Percentiles rank a stretch among this genome's conserved stretches.
These are phyloP conservation scores for Corylus avellana DNA, from an alignment of 306 rosid genomes.

Conservation along the genomic window DNA sequence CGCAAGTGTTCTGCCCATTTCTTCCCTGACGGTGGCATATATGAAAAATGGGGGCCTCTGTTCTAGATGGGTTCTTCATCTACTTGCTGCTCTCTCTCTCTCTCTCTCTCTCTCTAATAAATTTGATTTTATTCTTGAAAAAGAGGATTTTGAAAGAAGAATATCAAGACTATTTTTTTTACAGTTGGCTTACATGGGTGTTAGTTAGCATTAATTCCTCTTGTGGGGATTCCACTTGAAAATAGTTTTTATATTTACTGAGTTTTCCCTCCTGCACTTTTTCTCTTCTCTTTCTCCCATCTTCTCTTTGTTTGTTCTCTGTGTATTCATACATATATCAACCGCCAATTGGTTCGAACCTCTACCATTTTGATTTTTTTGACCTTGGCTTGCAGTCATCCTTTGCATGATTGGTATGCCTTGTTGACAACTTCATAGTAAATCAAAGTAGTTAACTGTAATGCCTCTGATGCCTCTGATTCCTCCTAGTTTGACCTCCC, in stretches of 20 bases:
- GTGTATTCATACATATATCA: background rate
- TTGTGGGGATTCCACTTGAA: background rate
- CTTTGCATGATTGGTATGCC: constrained; percentile 7
- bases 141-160: background rate
- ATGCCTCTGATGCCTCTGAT: too few species aligned
- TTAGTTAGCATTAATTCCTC: background rate
- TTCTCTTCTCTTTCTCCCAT: background rate
- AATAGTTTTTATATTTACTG: background rate
- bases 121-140: background rate
- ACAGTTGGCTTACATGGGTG: background rate
- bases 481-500: background rate
- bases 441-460: too few species aligned
- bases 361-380: background rate
- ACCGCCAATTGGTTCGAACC: background rate
- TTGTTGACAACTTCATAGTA: background rate
- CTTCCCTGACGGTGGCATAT: background rate
- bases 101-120: background rate
- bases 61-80: background rate
- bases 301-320: background rate
- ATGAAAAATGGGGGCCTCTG: background rate
- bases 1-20: background rate
- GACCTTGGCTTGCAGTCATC: background rate
- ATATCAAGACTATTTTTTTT: background rate
- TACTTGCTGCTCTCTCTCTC: background rate
- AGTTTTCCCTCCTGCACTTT: background rate